Evolutionary conservation across 2,329 filamentous ascomycete genomes (phyloP), one percentile per base, ranked within the genome.

Genomic region (Scolecobasidium constrictum): DNA sequence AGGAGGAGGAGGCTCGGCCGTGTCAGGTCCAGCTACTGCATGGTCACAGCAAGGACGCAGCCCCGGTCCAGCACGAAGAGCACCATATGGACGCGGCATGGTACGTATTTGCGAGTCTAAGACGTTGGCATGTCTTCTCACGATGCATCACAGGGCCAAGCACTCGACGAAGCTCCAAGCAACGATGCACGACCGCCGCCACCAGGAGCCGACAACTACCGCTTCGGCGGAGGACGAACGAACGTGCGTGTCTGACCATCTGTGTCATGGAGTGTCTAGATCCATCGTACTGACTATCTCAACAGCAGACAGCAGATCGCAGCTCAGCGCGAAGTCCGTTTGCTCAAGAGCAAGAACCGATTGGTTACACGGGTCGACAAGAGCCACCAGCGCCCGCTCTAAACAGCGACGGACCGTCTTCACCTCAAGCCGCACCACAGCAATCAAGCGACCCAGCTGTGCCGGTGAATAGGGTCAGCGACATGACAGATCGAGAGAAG

Each of bases 401-500:
- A 50, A 31, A 44, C 47, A 28, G 53, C 55, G 18, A 35, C 38
- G 28, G 12, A 52, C 53, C 5, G 53, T 34, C 48, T 46, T 28
- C 58, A 58, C 33, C 58, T 55, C 38, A 57, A 61, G 34, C 56
- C 53, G 26, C 53, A 42, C 45, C 58, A 52, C 47, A 57, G 54
- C 46, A 46, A 16, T 52, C 53, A 48, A 26, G 54, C 60, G 1
- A 35, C 53, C 16, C 50, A 53, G 19, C 47, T 64, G 37, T 58
- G 34, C 17, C 34, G 16, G 7, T 15, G 16, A 36, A 62, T 39
- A 61, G 59, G 43, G 59, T 75, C 22, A 63, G 67, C 9, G 72
- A 78, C 43, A 77, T 80, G 73, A 72, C 66, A 35, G 73, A 77
- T 42, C 57, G 68, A 28, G 77, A 81, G 52, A 69, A 69, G 46